These are phyloP conservation scores for Colletotrichum camelliae DNA, from an alignment of 2,329 filamentous ascomycete genomes.

Conservation along the genomic window DNA sequence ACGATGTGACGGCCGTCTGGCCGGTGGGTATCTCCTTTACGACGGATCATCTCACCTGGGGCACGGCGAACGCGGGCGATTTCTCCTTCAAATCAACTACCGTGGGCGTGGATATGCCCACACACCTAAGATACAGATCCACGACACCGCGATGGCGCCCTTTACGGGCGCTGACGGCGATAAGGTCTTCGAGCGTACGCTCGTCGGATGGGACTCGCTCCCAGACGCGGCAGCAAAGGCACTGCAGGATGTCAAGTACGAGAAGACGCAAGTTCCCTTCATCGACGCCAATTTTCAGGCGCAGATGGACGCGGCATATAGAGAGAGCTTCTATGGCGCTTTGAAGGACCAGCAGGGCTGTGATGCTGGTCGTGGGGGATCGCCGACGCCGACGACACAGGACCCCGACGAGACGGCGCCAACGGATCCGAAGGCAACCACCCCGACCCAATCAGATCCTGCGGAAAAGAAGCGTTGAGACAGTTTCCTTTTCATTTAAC, in stretches of 20 bases:
- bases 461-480: background rate
- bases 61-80: background rate
- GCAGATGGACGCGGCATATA: background rate
- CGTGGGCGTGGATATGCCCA: background rate
- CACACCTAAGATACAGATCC: background rate
- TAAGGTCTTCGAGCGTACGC: background rate
- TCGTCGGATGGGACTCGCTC: background rate
- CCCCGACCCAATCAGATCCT: background rate
- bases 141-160: background rate
- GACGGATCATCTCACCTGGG: background rate
- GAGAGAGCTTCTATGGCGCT: background rate
- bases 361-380: background rate
- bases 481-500: rapidly evolving
- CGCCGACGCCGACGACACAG: background rate
- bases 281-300: background rate
- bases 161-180: background rate
- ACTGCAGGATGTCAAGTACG: background rate
- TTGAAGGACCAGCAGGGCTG: background rate
- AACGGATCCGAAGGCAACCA: background rate
- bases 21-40: background rate
- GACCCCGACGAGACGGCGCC: background rate
- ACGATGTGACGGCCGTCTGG: background rate
- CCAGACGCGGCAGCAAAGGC: background rate
- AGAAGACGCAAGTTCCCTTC: background rate
- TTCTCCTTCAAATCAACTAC: background rate